Percentiles rank a stretch among this genome's conserved stretches.
These are phyloP conservation scores for Viridothelium virens DNA, from an alignment of 495 filamentous ascomycete genomes.

Conservation along the genomic window DNA sequence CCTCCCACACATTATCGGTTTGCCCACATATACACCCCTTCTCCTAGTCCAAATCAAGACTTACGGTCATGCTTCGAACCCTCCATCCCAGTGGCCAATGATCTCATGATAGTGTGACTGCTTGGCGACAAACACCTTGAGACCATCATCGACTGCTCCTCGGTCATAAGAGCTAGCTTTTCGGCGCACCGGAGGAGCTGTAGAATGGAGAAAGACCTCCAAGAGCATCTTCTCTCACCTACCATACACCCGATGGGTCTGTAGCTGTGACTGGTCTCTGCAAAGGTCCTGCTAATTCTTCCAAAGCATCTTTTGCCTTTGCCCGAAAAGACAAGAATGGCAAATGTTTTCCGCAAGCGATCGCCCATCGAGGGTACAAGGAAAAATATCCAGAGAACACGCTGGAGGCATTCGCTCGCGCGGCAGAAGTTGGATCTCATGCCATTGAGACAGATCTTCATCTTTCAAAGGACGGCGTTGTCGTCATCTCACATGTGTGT, in stretches of 20 bases:
- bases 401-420: conserved; percentile 65
- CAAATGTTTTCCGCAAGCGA: conserved; percentile 56
- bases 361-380: conserved; percentile 83
- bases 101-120: not conserved
- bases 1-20: not conserved
- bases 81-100: not conserved
- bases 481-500: conserved; percentile 75
- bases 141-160: not conserved
- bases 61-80: not conserved
- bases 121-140: not conserved
- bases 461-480: conserved; percentile 69
- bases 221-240: not conserved
- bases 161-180: not conserved
- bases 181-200: not conserved
- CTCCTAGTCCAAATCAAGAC: not conserved
- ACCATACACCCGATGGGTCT: conserved; percentile 6
- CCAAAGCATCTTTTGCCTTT: conserved; percentile 5
- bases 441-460: conserved; percentile 87
- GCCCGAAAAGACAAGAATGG: conserved; percentile 25
- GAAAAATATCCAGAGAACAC: conserved; percentile 77
- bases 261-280: not conserved
- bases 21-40: not conserved
- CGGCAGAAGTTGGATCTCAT: conserved; percentile 63
- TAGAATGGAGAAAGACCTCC: conserved; percentile 7
- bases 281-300: not conserved